A percentile compares a stretch with the other conserved stretches of the same genome.
Evolutionary conservation across 2,329 filamentous ascomycete genomes (phyloP).

Genomic region (Venturia carpophila): DNA sequence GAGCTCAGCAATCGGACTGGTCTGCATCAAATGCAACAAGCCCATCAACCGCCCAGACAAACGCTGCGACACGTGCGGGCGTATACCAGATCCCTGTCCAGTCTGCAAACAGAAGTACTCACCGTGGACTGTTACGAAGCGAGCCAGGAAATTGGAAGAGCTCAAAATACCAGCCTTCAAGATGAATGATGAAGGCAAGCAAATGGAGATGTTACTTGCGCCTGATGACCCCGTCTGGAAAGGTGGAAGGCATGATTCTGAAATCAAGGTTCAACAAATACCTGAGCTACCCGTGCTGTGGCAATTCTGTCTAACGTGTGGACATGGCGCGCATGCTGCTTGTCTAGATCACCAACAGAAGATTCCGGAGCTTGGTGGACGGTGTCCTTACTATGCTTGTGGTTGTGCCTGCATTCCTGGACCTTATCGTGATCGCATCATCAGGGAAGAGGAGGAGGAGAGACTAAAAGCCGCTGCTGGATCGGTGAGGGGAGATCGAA

Average conservation of each 20-base stretch:
- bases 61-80: slow-evolving; percentile 46
- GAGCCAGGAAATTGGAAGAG: slow-evolving; percentile 27
- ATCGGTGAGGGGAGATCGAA: slow-evolving; percentile 35
- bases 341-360: slow-evolving; percentile 52
- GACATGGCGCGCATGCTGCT: slow-evolving; percentile 51
- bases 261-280: slow-evolving; percentile 21
- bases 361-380: slow-evolving; percentile 42
- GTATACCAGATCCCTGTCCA: slow-evolving; percentile 36
- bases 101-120: slow-evolving; percentile 39
- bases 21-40: slow-evolving; percentile 50
- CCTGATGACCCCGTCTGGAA: neutral
- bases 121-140: slow-evolving; percentile 31
- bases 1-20: slow-evolving; percentile 46
- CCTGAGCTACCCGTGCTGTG: slow-evolving; percentile 36
- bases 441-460: slow-evolving; percentile 26
- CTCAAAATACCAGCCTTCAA: neutral
- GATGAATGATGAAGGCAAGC: neutral
- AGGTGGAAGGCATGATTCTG: neutral
- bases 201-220: neutral
- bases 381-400: slow-evolving; percentile 52
- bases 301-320: slow-evolving; percentile 53
- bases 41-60: slow-evolving; percentile 46
- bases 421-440: slow-evolving; percentile 30
- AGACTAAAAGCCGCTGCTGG: slow-evolving; percentile 31
- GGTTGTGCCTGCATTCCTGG: slow-evolving; percentile 52